These are phyloP conservation scores for Myxozyma neotropica DNA, from an alignment of 805 yeast species.

Conservation along the genomic window DNA sequence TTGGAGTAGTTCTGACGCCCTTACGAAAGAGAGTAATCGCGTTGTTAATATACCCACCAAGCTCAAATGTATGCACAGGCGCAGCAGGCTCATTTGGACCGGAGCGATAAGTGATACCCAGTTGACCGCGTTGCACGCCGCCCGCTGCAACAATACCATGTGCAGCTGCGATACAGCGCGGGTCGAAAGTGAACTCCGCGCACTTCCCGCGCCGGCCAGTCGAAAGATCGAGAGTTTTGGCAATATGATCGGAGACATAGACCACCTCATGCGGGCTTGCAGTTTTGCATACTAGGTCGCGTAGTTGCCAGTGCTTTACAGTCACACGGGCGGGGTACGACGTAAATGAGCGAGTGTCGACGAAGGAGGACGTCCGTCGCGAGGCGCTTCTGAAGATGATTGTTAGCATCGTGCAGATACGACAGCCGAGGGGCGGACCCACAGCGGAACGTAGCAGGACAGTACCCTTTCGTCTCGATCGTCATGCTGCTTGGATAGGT, in stretches of 20 bases:
- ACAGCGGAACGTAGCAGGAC: neutral
- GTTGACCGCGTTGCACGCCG: constrained; percentile 65
- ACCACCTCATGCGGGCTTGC: constrained; percentile 51
- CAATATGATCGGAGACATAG: constrained; percentile 60
- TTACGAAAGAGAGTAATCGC: constrained; percentile 54
- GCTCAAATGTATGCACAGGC: constrained; percentile 49
- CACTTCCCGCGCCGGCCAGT: constrained; percentile 46
- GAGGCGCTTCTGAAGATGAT: constrained; percentile 9
- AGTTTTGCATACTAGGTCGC: constrained; percentile 65
- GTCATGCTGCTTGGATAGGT: constrained; percentile 6
- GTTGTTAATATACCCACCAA: constrained; percentile 85
- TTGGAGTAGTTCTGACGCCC: constrained; percentile 35
- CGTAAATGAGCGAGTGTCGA: constrained; percentile 18
- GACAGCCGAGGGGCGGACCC: neutral
- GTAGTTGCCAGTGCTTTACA: constrained; percentile 72
- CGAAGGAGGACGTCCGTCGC: constrained; percentile 24
- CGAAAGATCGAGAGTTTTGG: constrained; percentile 51
- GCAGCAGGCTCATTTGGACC: constrained; percentile 31
- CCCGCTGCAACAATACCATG: constrained; percentile 59
- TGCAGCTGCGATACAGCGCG: constrained; percentile 66
- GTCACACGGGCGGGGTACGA: constrained; percentile 38
- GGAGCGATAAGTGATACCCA: constrained; percentile 57
- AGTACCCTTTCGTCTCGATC: constrained; percentile 17
- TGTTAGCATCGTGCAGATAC: neutral
- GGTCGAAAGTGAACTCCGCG: constrained; percentile 61